A percentile compares a stretch with the other conserved stretches of the same genome.
Conservation (phyloP, 2,329 filamentous ascomycete genomes). For the Ceratocystiopsis sp. region DNA sequence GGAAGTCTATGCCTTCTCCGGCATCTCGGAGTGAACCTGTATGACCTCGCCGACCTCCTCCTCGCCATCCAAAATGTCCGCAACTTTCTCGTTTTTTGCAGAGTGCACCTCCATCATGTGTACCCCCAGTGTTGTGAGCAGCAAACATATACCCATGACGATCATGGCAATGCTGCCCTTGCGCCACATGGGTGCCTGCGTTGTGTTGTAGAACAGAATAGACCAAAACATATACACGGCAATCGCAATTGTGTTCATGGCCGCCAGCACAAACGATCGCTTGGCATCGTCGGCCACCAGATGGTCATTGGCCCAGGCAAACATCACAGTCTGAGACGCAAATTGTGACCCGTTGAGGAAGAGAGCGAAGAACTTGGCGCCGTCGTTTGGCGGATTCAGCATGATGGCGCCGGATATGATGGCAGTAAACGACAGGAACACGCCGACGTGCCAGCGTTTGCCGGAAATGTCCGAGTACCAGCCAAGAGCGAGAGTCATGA, state of each 20-base stretch:
- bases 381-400: constrained; percentile 1
- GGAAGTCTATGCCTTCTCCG: too few relatives aligned
- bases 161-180: constrained; percentile 5
- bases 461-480: constrained; percentile 33
- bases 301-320: constrained; percentile 5
- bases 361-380: constrained; percentile 3
- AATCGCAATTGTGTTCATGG: constrained; percentile 4
- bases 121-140: not conserved
- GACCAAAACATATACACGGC: constrained; percentile 6
- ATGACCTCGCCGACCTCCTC: not conserved
- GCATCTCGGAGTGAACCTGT: not conserved
- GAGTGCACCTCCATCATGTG: not conserved
- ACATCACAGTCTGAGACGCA: not conserved
- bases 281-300: constrained; percentile 1
- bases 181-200: constrained; percentile 4
- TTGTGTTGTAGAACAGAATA: constrained; percentile 4
- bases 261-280: not conserved
- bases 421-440: constrained; percentile 1
- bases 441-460: constrained; percentile 26
- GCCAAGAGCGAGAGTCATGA: constrained; percentile 30
- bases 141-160: not conserved
- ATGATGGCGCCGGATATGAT: constrained; percentile 4
- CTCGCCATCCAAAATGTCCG: not conserved
- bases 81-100: not conserved
- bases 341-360: constrained; percentile 3